Base-by-base conservation (phyloP, 1,284 basidiomycete species). In the Jaminaea rosea region DNA sequence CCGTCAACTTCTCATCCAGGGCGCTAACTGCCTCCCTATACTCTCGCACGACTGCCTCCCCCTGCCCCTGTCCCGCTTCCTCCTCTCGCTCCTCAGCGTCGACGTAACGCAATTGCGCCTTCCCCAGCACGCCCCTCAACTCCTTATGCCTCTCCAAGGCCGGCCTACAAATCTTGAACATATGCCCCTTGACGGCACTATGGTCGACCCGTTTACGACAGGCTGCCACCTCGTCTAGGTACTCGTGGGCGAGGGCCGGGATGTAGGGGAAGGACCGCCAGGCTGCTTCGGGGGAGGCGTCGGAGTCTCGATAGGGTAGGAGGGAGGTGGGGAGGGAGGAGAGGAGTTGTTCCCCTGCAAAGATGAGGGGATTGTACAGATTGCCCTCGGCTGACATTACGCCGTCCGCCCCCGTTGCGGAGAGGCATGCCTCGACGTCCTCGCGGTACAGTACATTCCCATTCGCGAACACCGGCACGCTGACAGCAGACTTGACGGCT, bases 351-450 rank as follows among this genome's bases (percentile, higher is more conserved):
- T 17, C n/a, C 2, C 27, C 11, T 15, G 39, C 39, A 63, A 97
- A 96, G 10, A 97, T 73, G 0, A 89, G 84, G 0, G 89, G 87
- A 70, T 97, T 97, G 74, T 94, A 94, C 1, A 98, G 78, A 63
- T 94, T 87, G 0, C 88, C 93, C 75, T 98, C 93, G 0, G 93
- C 93, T 48, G 83, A 85, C 92, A 97, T 96, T 58, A 97, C 83
- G 0, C 84, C 93, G 65, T 96, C 88, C 3, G 83, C 86, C 2
- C 88, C 86, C 0, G 93, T 98, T 29, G 81, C 80, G 13, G 80
- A 79, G 23, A 98, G 76, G 70, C 90, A 93, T 5, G 79, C 78
- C 39, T 81, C 79, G 47, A 92, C 82, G 73, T 98, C 91, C 23
- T 83, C 80, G 44, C 85, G 80, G 75, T 82, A 90, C 9, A 97